A percentile compares a stretch with the other conserved stretches of the same genome.
Conservation (phyloP, 2,329 filamentous ascomycete genomes). For the Sporothrix brasiliensis region DNA sequence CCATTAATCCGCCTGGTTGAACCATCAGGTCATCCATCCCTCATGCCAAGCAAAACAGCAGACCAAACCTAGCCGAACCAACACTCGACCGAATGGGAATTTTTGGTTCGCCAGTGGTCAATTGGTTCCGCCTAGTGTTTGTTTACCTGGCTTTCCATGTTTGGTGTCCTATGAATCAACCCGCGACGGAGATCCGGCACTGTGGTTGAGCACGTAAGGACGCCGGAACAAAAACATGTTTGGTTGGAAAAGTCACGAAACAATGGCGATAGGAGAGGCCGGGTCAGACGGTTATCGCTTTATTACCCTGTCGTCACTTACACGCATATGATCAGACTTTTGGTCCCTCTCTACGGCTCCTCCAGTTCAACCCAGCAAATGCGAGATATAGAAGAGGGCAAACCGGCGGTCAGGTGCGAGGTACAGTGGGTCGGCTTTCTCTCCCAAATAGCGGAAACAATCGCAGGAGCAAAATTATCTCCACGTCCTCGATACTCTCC, state of each 20-base stretch:
- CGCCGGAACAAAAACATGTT: not conserved
- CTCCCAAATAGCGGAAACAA: not conserved
- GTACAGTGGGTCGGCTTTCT: not conserved
- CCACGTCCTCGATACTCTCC: not conserved
- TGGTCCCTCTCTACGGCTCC: constrained; percentile 5
- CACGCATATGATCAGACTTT: constrained; percentile 28
- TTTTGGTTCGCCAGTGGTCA: constrained; percentile 16
- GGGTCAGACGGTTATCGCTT: not conserved
- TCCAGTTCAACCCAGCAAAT: constrained; percentile 12
- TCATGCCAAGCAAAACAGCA: constrained; percentile 18
- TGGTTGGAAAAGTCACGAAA: constrained; percentile 16
- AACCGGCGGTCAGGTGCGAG: constrained; percentile 31
- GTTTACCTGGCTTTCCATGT: not conserved
- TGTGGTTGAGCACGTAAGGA: constrained; percentile 3
- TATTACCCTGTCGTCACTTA: constrained; percentile 4
- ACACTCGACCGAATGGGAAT: not conserved
- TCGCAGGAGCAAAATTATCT: not conserved
- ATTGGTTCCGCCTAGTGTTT: not conserved
- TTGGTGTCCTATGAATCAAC: not conserved
- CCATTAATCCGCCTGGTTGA: constrained; percentile 18
- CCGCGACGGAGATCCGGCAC: not conserved
- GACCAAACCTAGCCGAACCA: not conserved
- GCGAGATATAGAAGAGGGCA: not conserved
- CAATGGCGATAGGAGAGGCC: constrained; percentile 14
- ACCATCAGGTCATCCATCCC: not conserved